Evolutionary conservation across 208 protist species (phyloP).

Genomic region (Trypanosoma mega): DNA sequence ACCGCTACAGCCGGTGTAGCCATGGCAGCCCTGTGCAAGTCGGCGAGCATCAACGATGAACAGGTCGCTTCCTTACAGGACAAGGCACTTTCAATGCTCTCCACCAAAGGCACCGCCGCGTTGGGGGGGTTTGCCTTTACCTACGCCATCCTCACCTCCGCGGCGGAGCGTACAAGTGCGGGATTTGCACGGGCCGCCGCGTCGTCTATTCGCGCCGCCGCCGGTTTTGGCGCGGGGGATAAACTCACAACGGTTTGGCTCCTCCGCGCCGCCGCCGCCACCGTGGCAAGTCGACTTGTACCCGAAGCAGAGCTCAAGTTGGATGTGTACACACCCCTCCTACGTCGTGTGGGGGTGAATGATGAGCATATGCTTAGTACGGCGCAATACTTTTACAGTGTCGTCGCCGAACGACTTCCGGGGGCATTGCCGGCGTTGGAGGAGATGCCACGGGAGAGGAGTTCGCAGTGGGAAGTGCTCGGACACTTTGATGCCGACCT

Average conservation of each 20-base stretch:
- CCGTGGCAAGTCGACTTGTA: slow-evolving; percentile 58
- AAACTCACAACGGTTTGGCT: slow-evolving; percentile 84
- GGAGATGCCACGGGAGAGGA: slow-evolving; percentile 47
- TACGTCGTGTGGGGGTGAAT: slow-evolving; percentile 57
- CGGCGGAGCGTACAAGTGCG: slow-evolving; percentile 53
- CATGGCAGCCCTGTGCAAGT: slow-evolving; percentile 81
- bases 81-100: slow-evolving; percentile 53
- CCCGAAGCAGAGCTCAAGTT: slow-evolving; percentile 38
- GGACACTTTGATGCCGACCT: slow-evolving; percentile 87
- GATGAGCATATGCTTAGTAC: slow-evolving; percentile 84
- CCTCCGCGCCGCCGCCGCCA: slow-evolving; percentile 73
- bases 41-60: slow-evolving; percentile 69
- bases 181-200: slow-evolving; percentile 65
- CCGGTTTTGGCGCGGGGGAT: slow-evolving; percentile 51
- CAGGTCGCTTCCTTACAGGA: slow-evolving; percentile 70
- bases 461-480: slow-evolving; percentile 58
- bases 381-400: slow-evolving; percentile 78
- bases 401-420: slow-evolving; percentile 52
- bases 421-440: slow-evolving; percentile 28
- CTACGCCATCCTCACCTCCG: slow-evolving; percentile 66
- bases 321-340: slow-evolving; percentile 61
- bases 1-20: slow-evolving; percentile 71
- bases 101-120: slow-evolving; percentile 54
- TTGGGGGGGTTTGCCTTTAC: slow-evolving; percentile 75
- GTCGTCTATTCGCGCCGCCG: slow-evolving; percentile 51